Base-by-base conservation (phyloP, 208 protist species). In the Angomonas deanei region DNA sequence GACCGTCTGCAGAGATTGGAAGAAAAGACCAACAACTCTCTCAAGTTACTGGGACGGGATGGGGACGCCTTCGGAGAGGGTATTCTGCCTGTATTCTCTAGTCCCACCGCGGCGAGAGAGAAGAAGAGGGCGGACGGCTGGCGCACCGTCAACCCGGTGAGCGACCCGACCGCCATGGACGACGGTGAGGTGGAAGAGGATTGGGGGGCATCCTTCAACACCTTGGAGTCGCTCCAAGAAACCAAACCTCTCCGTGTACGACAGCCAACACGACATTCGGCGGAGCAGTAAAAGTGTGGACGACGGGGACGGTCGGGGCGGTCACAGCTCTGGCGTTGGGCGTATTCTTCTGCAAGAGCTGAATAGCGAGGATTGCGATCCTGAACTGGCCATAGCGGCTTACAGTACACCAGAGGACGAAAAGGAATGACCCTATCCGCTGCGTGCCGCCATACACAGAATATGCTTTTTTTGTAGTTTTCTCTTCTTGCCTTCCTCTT, bases 211-310 rank as follows among this genome's bases (percentile, higher is more conserved):
- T 26, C 70, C 63, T 5, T 58, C 71, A n/a, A 75, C 71, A 28
- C 78, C 0, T 60, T 84, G 17, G 39, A 70, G 30, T 62, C 68
- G 10, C 64, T 91, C 26, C 76, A 72, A n/a, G 31, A 54, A 70
- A 38, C 88, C 88, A 1, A 75, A 94, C 65, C 73, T 91, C 13
- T 81, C 84, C n/a, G 68, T 82, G 15, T 94, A 94, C 65, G 70
- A 80, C 63, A 68, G 42, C 19, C 17, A 52, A 13, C 79, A 86
- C 48, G 60, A 74, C 57, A 85, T 92, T 64, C 68, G 80, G 19
- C 85, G 88, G 42, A 85, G 91, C 59, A 59, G 57, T 55, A 89
- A 79, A 33, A 10, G 78, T 78, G 48, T 52, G 89, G 46, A 60
- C 48, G 19, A 64, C 72, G 60, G 64, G 72, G n/a, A 30, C 73